Conservation (phyloP, 768 basidiomycete genomes). For the Pseudohyphozyma bogoriensis region DNA sequence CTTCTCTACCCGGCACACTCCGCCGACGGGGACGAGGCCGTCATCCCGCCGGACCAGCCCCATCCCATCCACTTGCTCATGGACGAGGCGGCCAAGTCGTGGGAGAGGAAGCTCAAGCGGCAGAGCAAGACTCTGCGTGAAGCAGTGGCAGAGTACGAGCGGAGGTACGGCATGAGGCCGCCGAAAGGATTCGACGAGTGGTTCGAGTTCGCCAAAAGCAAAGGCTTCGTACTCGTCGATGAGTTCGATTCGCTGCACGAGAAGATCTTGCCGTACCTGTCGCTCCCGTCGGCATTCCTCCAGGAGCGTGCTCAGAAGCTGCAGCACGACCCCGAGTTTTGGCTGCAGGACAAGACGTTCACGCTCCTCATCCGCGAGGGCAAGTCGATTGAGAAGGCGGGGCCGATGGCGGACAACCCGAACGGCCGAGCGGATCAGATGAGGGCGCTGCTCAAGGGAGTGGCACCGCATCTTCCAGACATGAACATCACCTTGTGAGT, state of each 20-base stretch:
- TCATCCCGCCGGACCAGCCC: slow-evolving; percentile 11
- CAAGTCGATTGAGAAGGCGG: not conserved
- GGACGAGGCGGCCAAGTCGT: slow-evolving; percentile 37
- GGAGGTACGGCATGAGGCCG: slow-evolving; percentile 63
- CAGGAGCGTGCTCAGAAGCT: slow-evolving; percentile 15
- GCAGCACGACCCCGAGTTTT: slow-evolving; percentile 17
- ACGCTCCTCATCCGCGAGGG: slow-evolving; percentile 18
- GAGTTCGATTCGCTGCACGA: slow-evolving; percentile 51
- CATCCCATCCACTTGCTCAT: slow-evolving; percentile 48
- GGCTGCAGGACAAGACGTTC: slow-evolving; percentile 27
- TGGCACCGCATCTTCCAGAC: slow-evolving; percentile 27
- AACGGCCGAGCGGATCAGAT: slow-evolving; percentile 17
- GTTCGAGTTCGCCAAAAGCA: slow-evolving; percentile 59
- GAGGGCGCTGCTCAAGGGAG: slow-evolving; percentile 13
- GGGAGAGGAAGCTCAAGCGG: slow-evolving; percentile 48
- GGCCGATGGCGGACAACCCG: slow-evolving; percentile 12
- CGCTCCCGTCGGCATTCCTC: slow-evolving; percentile 39
- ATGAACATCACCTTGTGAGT: slow-evolving; percentile 29
- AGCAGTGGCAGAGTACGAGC: slow-evolving; percentile 71
- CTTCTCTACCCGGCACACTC: slow-evolving; percentile 11
- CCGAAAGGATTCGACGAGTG: slow-evolving; percentile 84
- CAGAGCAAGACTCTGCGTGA: slow-evolving; percentile 70
- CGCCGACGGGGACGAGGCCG: not conserved
- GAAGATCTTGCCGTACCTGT: slow-evolving; percentile 45
- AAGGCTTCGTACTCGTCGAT: slow-evolving; percentile 14